Evolutionary conservation across 2,329 filamentous ascomycete species (phyloP), one percentile per base, ranked within the genome.

Genomic region (Diaporthe nobilis): DNA sequence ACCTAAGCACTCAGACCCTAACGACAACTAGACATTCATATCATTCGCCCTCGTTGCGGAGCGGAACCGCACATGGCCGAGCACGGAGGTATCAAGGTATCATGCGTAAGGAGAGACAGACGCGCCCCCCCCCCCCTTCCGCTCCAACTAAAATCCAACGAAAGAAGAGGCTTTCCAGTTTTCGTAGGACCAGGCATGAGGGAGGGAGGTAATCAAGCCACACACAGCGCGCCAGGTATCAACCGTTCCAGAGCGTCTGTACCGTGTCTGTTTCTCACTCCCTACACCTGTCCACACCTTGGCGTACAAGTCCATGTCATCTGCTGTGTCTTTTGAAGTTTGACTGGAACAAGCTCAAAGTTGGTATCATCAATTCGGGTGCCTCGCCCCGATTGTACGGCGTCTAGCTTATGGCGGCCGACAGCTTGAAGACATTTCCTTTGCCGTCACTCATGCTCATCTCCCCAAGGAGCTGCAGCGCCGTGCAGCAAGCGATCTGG

Each of bases 51-150:
- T 42, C 34, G 13, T 10, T 34, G 22, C 8, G 57, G 57, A 61
- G 57, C 57, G 57, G 57, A 61, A 61, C 57, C 57, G 57, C 34
- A 61, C 34, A 61, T n/a, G 57, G 15, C 57, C 22, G 57, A 61
- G 57, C 57, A 61, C 57, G 22, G 57, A 61, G 57, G 57, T 25
- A 61, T 25, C 34, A 60, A 42, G 57, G 57, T 39, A 25, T 39
- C 22, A 61, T 25, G 12, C 37, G 57, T 22, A 13, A n/a, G 31
- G 25, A 39, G 34, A 60, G 22, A n/a, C 17, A 37, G 37, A 39
- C 0, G 37, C 31, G 34, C 34, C 34, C 37, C 7, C 25, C 34
- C 25, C 28, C 28, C 55, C 28, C 28, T 12, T n/a, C 9, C 15
- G 6, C 42, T 7, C 51, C 25, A 55, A 17, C 25, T 3, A 57